phyloP scores from a whole-genome alignment of 2,329 filamentous ascomycete genomes.

The Claviceps africana region DNA sequence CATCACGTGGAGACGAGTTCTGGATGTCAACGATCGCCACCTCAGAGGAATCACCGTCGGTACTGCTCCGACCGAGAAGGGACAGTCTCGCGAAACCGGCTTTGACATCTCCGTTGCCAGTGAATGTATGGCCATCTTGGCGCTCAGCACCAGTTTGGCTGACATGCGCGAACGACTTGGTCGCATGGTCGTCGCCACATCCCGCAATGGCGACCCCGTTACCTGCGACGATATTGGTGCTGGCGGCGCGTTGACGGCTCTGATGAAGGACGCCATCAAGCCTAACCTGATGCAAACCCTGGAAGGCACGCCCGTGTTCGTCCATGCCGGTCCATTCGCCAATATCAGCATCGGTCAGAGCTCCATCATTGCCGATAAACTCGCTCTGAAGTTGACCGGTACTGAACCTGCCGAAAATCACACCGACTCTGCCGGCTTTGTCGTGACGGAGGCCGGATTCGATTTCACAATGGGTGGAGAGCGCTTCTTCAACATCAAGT shows the following conservation, averaged over 20 bases:
- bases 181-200: slow-evolving; percentile 89
- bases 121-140: slow-evolving; percentile 96
- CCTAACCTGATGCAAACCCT: slow-evolving; percentile 97
- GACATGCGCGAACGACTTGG: slow-evolving; percentile 92
- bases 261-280: slow-evolving; percentile 98
- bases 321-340: slow-evolving; percentile 93
- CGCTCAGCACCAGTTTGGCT: slow-evolving; percentile 70
- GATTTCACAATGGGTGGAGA: slow-evolving; percentile 99
- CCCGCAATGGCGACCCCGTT: slow-evolving; percentile 71
- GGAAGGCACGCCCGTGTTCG: slow-evolving; percentile 93
- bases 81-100: slow-evolving; percentile 72
- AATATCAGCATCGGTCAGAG: slow-evolving; percentile 98
- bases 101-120: slow-evolving; percentile 97
- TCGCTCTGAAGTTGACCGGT: slow-evolving; percentile 89
- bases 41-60: slow-evolving; percentile 81
- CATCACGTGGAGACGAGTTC: slow-evolving; percentile 90
- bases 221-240: slow-evolving; percentile 93
- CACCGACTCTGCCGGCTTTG: slow-evolving; percentile 71
- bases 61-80: slow-evolving; percentile 79
- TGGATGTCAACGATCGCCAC: slow-evolving; percentile 95
- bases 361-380: slow-evolving; percentile 85
- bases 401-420: slow-evolving; percentile 86
- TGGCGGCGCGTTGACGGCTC: slow-evolving; percentile 77
- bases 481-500: slow-evolving; percentile 99
- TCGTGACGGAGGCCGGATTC: slow-evolving; percentile 93